These are phyloP conservation scores for Candida parachauliodes DNA, from an alignment of 805 yeast species.

Conservation along the genomic window DNA sequence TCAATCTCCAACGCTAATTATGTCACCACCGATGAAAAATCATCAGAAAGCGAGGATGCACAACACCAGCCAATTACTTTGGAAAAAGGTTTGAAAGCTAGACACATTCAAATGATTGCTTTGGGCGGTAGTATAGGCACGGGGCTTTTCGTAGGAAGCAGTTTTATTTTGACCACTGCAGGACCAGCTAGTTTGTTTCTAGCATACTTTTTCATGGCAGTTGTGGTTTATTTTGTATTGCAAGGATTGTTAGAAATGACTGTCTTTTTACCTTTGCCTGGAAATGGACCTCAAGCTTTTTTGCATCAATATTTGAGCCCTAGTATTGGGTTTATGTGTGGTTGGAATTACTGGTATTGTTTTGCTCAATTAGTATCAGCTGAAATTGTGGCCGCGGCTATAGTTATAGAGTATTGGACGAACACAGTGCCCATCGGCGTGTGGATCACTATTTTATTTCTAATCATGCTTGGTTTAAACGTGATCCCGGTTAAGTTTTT, in stretches of 20 bases:
- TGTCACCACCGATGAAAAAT: conserved; percentile 20
- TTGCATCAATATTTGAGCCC: conserved; percentile 25
- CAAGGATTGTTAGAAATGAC: conserved; percentile 32
- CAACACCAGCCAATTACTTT: conserved; percentile 21
- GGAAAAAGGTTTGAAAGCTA: conserved; percentile 36
- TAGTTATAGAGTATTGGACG: conserved; percentile 34
- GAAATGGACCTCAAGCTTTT: conserved; percentile 30
- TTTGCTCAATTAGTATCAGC: conserved; percentile 31
- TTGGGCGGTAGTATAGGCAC: conserved; percentile 86
- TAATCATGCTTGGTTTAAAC: conserved; percentile 23
- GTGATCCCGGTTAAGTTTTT: conserved; percentile 27
- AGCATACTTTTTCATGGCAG: conserved; percentile 20
- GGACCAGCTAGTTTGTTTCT: conserved; percentile 65
- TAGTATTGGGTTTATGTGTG: conserved; percentile 31
- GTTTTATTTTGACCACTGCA: conserved; percentile 52
- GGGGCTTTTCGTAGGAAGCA: conserved; percentile 62
- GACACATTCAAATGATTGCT: conserved; percentile 72
- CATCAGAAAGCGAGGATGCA: conserved; percentile 14
- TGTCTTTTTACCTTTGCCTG: conserved; percentile 31
- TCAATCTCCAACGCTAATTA: conserved; percentile 26
- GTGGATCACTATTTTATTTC: conserved; percentile 35
- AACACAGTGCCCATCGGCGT: conserved; percentile 30
- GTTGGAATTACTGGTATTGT: conserved; percentile 33
- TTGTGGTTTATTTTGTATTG: conserved; percentile 28
- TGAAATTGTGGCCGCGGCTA: conserved; percentile 35